A percentile compares a stretch with the other conserved stretches of the same genome.
Conservation (phyloP, 345 rosid species). For the Odontarrhena argentea region DNA sequence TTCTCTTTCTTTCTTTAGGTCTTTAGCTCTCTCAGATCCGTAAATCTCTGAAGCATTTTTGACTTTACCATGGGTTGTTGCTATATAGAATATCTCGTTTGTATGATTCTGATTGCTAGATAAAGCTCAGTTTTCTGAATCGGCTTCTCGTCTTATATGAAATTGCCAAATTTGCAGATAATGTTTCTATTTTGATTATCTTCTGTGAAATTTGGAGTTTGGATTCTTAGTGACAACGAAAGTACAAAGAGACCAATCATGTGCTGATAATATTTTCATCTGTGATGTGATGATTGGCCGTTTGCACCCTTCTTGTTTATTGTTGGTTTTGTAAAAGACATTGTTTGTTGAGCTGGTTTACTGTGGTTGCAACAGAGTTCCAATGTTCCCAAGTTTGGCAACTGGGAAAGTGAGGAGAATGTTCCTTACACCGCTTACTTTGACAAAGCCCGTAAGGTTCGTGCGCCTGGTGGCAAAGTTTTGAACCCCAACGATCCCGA, state of each 20-base stretch:
- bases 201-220: background rate
- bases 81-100: background rate
- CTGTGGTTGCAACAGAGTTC: conserved; percentile 60
- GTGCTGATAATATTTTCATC: background rate
- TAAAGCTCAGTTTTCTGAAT: background rate
- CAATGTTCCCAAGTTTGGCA: conserved; percentile 81
- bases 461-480: conserved; percentile 53
- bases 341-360: conserved; percentile 28
- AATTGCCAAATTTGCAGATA: background rate
- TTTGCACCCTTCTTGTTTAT: background rate
- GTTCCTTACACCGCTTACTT: conserved; percentile 90
- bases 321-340: background rate
- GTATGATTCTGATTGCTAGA: conserved; percentile 24
- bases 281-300: conserved; percentile 1
- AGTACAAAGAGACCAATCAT: conserved; percentile 16
- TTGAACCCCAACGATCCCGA: conserved; percentile 77
- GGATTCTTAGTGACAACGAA: conserved; percentile 10
- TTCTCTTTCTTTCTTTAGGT: conserved; percentile 9
- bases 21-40: background rate
- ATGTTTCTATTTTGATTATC: background rate
- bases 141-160: background rate
- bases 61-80: background rate
- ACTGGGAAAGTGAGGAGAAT: conserved; percentile 78
- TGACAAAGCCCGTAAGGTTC: conserved; percentile 77
- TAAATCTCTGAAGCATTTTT: conserved; percentile 5